A percentile compares a stretch with the other conserved stretches of the same genome.
phyloP scores from a whole-genome alignment of 2,329 filamentous ascomycete species.

The Aspergillus flavus region DNA sequence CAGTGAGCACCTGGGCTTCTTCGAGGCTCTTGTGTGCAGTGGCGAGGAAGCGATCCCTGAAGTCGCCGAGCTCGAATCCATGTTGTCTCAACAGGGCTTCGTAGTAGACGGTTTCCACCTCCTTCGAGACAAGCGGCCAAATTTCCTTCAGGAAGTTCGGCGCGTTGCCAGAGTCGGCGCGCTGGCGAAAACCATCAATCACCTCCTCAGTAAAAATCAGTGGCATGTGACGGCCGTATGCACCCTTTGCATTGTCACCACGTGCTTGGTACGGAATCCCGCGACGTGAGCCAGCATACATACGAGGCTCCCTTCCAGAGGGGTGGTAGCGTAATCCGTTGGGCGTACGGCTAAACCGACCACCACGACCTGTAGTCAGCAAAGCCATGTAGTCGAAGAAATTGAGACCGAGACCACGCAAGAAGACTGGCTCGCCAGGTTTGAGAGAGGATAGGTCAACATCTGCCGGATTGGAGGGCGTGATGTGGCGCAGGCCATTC shows the following conservation, averaged over 20 bases:
- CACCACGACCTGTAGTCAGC: not conserved
- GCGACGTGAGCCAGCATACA: not conserved
- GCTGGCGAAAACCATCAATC: not conserved
- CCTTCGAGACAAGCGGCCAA: conserved; percentile 1
- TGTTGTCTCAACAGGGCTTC: not conserved
- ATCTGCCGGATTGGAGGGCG: conserved; percentile 1
- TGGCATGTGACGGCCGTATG: not conserved
- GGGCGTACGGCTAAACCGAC: not conserved
- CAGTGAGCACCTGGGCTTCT: not conserved
- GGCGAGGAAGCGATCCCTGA: not conserved
- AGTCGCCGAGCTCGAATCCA: not conserved
- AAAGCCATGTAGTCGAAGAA: conserved; percentile 7
- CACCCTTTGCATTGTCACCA: not conserved
- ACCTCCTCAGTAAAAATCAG: not conserved
- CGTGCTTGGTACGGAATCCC: not conserved
- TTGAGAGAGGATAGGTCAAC: conserved; percentile 3
- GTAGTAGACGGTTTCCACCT: not conserved
- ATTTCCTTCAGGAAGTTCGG: not conserved
- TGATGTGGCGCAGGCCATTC: not conserved
- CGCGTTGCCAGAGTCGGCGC: not conserved
- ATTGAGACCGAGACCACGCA: conserved; percentile 7
- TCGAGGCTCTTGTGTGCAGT: not conserved
- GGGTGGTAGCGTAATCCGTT: not conserved
- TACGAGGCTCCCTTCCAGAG: not conserved
- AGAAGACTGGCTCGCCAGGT: not conserved